These are phyloP conservation scores for Lumnitzera littorea DNA, from an alignment of 345 rosid species.

Conservation along the genomic window DNA sequence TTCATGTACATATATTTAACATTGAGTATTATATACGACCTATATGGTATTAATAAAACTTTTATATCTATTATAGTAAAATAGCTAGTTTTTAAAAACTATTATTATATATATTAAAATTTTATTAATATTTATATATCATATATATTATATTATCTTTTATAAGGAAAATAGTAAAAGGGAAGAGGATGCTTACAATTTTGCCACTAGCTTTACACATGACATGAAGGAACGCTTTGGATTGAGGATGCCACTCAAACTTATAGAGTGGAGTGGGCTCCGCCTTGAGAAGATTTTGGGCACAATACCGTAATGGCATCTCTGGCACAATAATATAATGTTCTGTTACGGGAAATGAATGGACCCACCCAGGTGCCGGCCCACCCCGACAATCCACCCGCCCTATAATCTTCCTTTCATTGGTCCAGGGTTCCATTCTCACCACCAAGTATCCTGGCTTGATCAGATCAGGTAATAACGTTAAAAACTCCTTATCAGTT, in stretches of 20 bases:
- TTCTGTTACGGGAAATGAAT: constrained; percentile 88
- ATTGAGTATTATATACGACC: too few species aligned
- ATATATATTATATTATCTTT: neutral
- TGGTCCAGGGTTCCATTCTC: constrained; percentile 69
- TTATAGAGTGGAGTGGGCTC: constrained; percentile 92
- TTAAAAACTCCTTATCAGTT: constrained; percentile 68
- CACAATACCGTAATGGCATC: constrained; percentile 87
- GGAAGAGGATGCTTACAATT: constrained; percentile 35
- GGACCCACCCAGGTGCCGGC: constrained; percentile 94
- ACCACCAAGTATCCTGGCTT: constrained; percentile 76
- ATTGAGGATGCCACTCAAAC: constrained; percentile 84
- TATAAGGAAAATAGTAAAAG: too few species aligned
- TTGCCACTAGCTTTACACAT: constrained; percentile 89
- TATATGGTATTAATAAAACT: too few species aligned
- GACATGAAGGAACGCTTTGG: constrained; percentile 66
- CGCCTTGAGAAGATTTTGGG: constrained; percentile 63
- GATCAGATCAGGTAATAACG: constrained; percentile 72
- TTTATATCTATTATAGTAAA: too few species aligned
- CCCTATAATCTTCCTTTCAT: constrained; percentile 79
- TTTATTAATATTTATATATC: too few species aligned
- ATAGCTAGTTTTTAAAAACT: too few species aligned
- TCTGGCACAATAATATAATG: constrained; percentile 79
- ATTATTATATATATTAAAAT: too few species aligned
- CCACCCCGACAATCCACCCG: constrained; percentile 73
- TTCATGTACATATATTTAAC: too few species aligned